Base-by-base conservation (phyloP, 1,139 yeast genomes). In the Hyphopichia burtonii region DNA sequence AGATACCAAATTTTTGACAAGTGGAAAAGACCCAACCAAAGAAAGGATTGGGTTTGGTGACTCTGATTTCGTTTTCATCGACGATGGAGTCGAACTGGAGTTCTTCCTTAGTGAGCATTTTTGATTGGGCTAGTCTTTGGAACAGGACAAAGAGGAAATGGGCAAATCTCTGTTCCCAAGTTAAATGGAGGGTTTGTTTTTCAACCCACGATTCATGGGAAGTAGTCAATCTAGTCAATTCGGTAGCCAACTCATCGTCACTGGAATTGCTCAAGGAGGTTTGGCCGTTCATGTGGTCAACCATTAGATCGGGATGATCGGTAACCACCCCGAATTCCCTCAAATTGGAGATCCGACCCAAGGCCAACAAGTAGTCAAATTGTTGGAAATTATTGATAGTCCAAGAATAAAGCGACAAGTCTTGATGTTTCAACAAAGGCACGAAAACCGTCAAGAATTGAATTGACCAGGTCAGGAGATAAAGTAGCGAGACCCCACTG, bases 351-450 rank as follows among this genome's bases (percentile, higher is more conserved):
- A 47, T 39, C 36, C 48, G 48, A 28, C 74, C 66, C 16, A 72
- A 46, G 27, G 50, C 53, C 17, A 45, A 47, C 41, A 72, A 60
- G 52, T 71, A 71, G 45, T 78, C 76, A 41, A 79, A 70, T 42
- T 83, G 82, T 8, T 53, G 50, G 34, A 63, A 63, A 36, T 65
- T 69, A 59, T 91, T 91, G 36, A 89, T 74, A 1, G 98, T 91
- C 98, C 98, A 91, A 17, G 86, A 66, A 62, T 81, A 88, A 14
- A 88, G 66, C 39, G 75, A 71, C 42, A 85, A 60, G 41, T 76
- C 68, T 37, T 78, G 68, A 4, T 65, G 54, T 31, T 65, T 63
- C 22, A 65, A 51, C 15, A 68, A 52, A 0, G 78, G 78, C 40
- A 72, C 49, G 44, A 73, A 71, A 34, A 58, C 58, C 19, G 62